Conservation (phyloP, 345 rosid genomes). For the Eucalyptus curtisii region DNA sequence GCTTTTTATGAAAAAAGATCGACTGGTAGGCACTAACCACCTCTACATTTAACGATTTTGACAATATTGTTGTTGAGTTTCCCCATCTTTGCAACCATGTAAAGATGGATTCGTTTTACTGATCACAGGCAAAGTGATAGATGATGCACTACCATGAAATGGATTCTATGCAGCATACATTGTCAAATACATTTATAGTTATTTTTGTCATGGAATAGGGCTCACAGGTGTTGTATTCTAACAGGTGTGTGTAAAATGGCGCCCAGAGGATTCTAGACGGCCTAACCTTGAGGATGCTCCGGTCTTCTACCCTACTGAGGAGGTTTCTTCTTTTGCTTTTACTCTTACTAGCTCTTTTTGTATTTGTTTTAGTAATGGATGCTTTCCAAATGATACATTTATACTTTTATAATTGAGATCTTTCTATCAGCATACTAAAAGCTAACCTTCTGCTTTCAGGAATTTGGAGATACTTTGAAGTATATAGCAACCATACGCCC, state of each 20-base stretch:
- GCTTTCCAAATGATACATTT: background rate
- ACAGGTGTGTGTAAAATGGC: slow-evolving; percentile 83
- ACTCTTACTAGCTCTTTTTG: background rate
- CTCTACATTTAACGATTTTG: background rate
- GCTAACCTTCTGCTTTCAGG: slow-evolving; percentile 28
- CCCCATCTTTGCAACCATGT: background rate
- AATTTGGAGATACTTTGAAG: slow-evolving; percentile 85
- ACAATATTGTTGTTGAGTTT: background rate
- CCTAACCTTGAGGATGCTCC: slow-evolving; percentile 82
- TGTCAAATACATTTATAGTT: background rate
- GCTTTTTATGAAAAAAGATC: background rate
- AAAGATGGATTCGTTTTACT: background rate
- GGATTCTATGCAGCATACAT: background rate
- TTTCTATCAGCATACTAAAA: background rate
- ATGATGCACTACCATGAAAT: background rate
- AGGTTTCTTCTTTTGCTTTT: slow-evolving; percentile 37
- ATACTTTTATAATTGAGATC: background rate
- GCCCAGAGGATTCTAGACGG: slow-evolving; percentile 55
- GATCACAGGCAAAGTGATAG: background rate
- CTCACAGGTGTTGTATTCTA: background rate
- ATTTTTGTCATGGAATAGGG: background rate
- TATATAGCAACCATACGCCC: slow-evolving; percentile 79
- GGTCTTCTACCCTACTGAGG: slow-evolving; percentile 85
- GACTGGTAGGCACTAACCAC: background rate
- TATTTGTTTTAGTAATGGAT: background rate